These are phyloP conservation scores for Saccharomycopsis hybrid DNA, from an alignment of 1,139 yeast genomes.

Conservation along the genomic window DNA sequence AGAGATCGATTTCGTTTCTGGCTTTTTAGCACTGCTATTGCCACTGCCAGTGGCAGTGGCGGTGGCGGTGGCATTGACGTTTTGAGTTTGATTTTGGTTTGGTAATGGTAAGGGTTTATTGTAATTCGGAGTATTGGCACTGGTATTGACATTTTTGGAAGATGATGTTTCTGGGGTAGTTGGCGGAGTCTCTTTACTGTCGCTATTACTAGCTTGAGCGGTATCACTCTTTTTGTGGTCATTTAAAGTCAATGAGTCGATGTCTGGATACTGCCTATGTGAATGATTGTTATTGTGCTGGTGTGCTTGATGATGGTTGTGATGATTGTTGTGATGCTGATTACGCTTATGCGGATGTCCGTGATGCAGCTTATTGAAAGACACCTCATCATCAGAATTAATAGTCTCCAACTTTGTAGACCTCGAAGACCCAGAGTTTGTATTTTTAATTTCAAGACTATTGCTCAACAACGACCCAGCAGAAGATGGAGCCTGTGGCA, in stretches of 20 bases:
- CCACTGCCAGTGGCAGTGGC: not conserved
- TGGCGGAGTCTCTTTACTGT: constrained; percentile 3
- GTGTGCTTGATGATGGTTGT: not conserved
- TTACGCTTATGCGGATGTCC: not conserved
- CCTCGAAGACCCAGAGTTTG: not conserved
- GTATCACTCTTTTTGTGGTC: not conserved
- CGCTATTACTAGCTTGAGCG: not conserved
- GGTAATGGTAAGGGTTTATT: constrained; percentile 9
- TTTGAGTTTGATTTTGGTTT: too few relatives aligned
- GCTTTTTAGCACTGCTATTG: not conserved
- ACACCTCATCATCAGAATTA: not conserved
- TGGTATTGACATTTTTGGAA: not conserved
- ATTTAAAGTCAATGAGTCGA: not conserved
- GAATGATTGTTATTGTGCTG: not conserved
- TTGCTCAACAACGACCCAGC: not conserved
- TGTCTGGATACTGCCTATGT: not conserved
- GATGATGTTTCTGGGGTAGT: constrained; percentile 10
- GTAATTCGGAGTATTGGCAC: too few relatives aligned
- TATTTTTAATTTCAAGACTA: not conserved
- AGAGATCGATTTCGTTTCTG: too few relatives aligned
- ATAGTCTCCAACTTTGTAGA: constrained; percentile 5
- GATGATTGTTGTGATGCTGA: not conserved
- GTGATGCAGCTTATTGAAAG: not conserved
- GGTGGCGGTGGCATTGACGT: not conserved
- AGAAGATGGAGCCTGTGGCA: constrained; percentile 16